These are phyloP conservation scores for Massarina eburnea DNA, from an alignment of 2,329 filamentous ascomycete species.

Conservation along the genomic window DNA sequence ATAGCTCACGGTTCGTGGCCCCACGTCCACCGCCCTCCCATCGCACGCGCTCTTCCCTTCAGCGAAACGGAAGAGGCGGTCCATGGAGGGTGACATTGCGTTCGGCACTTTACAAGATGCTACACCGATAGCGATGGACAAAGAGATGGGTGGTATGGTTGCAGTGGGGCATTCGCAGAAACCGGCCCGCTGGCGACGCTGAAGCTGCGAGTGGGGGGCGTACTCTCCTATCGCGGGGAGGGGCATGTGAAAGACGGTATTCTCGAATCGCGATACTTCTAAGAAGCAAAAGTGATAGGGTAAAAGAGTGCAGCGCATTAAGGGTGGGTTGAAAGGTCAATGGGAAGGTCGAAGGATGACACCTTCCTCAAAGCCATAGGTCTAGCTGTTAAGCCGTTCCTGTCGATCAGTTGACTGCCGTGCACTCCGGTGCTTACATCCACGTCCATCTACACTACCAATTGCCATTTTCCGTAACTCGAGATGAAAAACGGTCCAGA, in stretches of 20 bases:
- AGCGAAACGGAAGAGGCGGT: neutral
- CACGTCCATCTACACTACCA: neutral
- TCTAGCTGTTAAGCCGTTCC: neutral
- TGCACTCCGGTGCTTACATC: neutral
- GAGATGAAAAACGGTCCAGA: neutral
- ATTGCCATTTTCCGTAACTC: neutral
- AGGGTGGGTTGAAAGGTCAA: neutral
- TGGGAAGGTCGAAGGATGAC: neutral
- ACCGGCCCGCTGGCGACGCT: neutral
- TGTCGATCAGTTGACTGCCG: neutral
- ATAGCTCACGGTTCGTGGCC: neutral
- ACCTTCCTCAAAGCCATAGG: neutral
- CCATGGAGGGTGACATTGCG: neutral
- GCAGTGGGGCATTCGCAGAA: neutral
- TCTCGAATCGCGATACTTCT: neutral
- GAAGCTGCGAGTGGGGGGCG: neutral
- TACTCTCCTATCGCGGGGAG: neutral
- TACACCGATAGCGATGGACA: neutral
- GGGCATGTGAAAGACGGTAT: neutral
- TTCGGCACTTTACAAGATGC: neutral
- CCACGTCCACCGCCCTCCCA: neutral
- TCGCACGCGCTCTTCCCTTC: neutral
- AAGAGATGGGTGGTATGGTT: neutral
- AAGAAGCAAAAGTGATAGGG: neutral
- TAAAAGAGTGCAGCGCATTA: neutral